These are phyloP conservation scores for Macrophomina tecta DNA, from an alignment of 2,329 filamentous ascomycete genomes.

Conservation along the genomic window DNA sequence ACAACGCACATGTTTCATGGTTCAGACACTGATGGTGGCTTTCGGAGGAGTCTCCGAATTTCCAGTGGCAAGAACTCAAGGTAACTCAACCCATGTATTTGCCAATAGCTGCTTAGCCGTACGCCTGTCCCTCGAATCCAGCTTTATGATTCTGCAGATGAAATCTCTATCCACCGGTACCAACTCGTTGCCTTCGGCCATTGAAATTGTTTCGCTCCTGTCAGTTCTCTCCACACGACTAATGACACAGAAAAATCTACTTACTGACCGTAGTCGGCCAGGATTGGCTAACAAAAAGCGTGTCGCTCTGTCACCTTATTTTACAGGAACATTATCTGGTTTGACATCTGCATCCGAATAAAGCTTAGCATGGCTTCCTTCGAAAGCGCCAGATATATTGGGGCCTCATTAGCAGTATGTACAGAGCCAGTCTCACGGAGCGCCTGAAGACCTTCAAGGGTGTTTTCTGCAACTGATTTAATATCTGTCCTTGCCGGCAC, in stretches of 20 bases:
- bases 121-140: constrained; percentile 51
- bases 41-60: too few relatives aligned
- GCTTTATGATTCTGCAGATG: constrained; percentile 52
- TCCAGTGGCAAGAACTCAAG: too few relatives aligned
- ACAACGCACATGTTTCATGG: too few relatives aligned
- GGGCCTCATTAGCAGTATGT: neutral
- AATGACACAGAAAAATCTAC: neutral
- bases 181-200: constrained; percentile 35
- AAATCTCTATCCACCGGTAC: constrained; percentile 37
- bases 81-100: constrained; percentile 45
- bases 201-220: neutral
- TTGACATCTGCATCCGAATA: neutral
- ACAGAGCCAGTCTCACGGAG: neutral
- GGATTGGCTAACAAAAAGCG: neutral
- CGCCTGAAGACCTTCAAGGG: neutral
- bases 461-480: neutral
- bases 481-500: neutral
- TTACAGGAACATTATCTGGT: neutral
- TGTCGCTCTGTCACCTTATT: neutral
- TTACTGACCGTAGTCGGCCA: neutral
- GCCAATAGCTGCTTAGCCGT: constrained; percentile 46
- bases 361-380: neutral
- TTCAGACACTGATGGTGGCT: too few relatives aligned
- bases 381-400: neutral
- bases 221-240: neutral